Evolutionary conservation across 2,329 filamentous ascomycete genomes (phyloP).

Genomic region (Paraconiothyrium sp.): DNA sequence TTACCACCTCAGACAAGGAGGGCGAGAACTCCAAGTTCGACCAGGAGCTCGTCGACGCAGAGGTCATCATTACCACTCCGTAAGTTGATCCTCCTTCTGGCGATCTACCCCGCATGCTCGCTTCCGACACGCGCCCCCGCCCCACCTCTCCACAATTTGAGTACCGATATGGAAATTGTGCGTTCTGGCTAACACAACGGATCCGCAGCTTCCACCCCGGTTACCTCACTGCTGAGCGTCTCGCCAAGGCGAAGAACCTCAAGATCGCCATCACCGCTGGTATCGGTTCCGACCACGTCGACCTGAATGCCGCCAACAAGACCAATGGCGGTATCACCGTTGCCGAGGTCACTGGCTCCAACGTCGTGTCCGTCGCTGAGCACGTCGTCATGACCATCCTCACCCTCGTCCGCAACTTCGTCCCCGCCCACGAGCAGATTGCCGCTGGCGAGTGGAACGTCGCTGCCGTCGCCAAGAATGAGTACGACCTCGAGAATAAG

Average conservation of each 20-base stretch:
- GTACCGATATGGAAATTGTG: conserved; percentile 17
- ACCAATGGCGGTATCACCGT: conserved; percentile 98
- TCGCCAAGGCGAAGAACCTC: conserved; percentile 98
- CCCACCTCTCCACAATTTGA: conserved; percentile 22
- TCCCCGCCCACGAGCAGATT: conserved; percentile 95
- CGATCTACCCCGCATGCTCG: conserved; percentile 38
- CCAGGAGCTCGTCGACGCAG: conserved; percentile 93
- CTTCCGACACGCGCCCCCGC: conserved; percentile 38
- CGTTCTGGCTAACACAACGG: conserved; percentile 24
- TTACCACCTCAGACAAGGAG: conserved; percentile 98
- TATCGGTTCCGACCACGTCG: conserved; percentile 98
- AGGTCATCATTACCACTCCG: conserved; percentile 99
- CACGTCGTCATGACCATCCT: conserved; percentile 99
- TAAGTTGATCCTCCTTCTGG: conserved; percentile 55
- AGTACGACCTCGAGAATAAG: conserved; percentile 97
- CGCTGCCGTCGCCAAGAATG: conserved; percentile 94
- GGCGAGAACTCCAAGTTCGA: conserved; percentile 92
- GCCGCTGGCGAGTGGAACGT: conserved; percentile 92
- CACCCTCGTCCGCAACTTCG: conserved; percentile 94
- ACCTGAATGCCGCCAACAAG: conserved; percentile 95
- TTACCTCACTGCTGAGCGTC: conserved; percentile 94
- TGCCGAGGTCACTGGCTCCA: conserved; percentile 96
- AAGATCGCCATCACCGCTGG: conserved; percentile 97
- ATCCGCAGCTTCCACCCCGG: conserved; percentile 88
- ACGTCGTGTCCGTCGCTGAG: conserved; percentile 98